These are phyloP conservation scores for Paecilomyces dactylethromorphus DNA, from an alignment of 2,329 filamentous ascomycete species.

Conservation along the genomic window DNA sequence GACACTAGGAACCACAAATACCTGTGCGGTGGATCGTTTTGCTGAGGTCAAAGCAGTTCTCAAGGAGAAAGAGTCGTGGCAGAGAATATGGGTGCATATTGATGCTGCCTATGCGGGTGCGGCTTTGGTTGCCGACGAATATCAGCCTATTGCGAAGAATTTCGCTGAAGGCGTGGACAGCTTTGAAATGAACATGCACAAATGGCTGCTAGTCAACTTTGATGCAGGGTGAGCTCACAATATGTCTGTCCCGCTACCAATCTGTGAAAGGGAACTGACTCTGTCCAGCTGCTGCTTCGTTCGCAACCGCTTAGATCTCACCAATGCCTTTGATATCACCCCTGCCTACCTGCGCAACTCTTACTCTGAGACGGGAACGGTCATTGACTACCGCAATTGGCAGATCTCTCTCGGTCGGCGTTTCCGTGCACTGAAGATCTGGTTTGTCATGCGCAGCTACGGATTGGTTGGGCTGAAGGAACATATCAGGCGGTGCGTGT, in stretches of 20 bases:
- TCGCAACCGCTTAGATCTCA: constrained; percentile 67
- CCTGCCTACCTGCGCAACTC: constrained; percentile 77
- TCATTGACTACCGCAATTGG: constrained; percentile 96
- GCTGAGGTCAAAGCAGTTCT: constrained; percentile 56
- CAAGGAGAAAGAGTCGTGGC: constrained; percentile 38
- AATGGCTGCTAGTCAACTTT: constrained; percentile 94
- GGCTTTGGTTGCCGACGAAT: constrained; percentile 74
- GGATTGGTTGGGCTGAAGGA: constrained; percentile 68
- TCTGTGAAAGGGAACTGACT: constrained; percentile 4
- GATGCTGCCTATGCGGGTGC: constrained; percentile 91
- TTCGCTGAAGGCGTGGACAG: constrained; percentile 65
- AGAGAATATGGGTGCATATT: constrained; percentile 79
- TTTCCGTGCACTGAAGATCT: constrained; percentile 86
- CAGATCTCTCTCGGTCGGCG: constrained; percentile 86
- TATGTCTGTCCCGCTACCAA: neutral
- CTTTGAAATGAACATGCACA: constrained; percentile 95
- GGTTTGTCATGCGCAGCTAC: constrained; percentile 85
- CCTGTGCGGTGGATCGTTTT: constrained; percentile 82
- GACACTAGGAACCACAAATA: constrained; percentile 79
- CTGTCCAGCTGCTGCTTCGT: constrained; percentile 69
- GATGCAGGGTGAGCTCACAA: constrained; percentile 51
- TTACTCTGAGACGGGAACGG: constrained; percentile 72
- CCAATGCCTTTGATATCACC: constrained; percentile 69
- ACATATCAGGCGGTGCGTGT: constrained; percentile 65
- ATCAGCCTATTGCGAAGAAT: constrained; percentile 59